A percentile compares a stretch with the other conserved stretches of the same genome.
Conservation (phyloP, 2,329 filamentous ascomycete genomes). For the Onygena corvina region DNA sequence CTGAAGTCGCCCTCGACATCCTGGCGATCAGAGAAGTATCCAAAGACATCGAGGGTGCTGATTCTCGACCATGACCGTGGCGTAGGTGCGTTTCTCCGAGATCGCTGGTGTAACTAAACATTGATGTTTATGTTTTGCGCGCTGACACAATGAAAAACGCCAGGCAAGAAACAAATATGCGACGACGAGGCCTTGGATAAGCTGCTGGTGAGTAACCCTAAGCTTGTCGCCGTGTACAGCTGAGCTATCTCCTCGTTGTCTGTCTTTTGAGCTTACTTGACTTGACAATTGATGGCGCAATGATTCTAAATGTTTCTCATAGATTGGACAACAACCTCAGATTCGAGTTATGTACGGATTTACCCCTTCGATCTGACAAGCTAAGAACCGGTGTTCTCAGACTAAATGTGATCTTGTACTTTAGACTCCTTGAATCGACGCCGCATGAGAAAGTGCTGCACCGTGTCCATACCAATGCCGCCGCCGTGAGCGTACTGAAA, state of each 20-base stretch:
- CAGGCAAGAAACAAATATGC: conserved; percentile 10
- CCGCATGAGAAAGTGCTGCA: conserved; percentile 12
- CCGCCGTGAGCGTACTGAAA: conserved; percentile 8
- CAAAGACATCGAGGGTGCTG: conserved; percentile 8
- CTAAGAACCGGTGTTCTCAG: no score
- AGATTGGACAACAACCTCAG: conserved; percentile 9
- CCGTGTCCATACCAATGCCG: neutral
- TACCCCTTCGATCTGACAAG: no score
- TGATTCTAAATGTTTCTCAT: neutral
- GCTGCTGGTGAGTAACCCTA: conserved; percentile 7
- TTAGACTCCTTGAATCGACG: conserved; percentile 11
- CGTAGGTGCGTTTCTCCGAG: conserved; percentile 9
- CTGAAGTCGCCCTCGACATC: conserved; percentile 10
- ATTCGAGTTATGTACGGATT: conserved; percentile 10
- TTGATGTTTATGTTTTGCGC: conserved; percentile 6
- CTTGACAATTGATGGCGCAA: neutral
- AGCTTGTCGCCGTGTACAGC: neutral
- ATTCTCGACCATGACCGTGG: conserved; percentile 11
- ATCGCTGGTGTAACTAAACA: no score
- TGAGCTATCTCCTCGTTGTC: no score
- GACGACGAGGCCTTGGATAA: conserved; percentile 9
- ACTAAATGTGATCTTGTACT: no score
- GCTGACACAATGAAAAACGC: neutral
- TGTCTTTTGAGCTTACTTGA: no score
- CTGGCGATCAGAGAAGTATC: conserved; percentile 12